Conservation (phyloP, 1,284 basidiomycete genomes). For the Anthracocystis walkeri region DNA sequence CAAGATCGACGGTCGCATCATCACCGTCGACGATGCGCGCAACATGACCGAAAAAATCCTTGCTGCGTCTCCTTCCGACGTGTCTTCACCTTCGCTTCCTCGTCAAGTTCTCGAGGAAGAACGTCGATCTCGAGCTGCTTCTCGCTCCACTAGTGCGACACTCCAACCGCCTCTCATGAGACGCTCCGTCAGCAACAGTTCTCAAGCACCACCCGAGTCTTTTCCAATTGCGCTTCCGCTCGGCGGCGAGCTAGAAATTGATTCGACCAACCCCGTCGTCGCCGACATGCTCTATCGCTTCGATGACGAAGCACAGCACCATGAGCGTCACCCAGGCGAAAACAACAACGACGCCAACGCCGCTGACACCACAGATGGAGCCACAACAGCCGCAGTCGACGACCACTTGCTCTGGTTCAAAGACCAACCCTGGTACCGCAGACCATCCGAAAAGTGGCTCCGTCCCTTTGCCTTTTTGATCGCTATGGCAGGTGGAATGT, state of each 20-base stretch:
- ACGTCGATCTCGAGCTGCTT: constrained; percentile 11
- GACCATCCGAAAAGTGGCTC: constrained; percentile 60
- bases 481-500: constrained; percentile 56
- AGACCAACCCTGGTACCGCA: constrained; percentile 56
- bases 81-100: constrained; percentile 30
- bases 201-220: constrained; percentile 25
- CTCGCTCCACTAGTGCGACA: constrained; percentile 5
- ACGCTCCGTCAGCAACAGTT: constrained; percentile 26
- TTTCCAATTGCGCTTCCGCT: constrained; percentile 29
- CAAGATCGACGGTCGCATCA: constrained; percentile 24
- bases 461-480: constrained; percentile 59
- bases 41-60: constrained; percentile 21
- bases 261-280: constrained; percentile 50
- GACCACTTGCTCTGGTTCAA: constrained; percentile 58
- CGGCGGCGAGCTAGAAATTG: constrained; percentile 46
- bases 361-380: background rate
- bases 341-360: background rate
- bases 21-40: constrained; percentile 23
- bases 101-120: constrained; percentile 31
- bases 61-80: constrained; percentile 13
- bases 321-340: constrained; percentile 7
- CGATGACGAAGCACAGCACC: constrained; percentile 44
- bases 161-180: constrained; percentile 31
- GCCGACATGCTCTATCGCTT: constrained; percentile 55
- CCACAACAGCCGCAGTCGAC: constrained; percentile 21